Conservation (phyloP, 495 filamentous ascomycete species). For the Penicillium cinerascens region DNA sequence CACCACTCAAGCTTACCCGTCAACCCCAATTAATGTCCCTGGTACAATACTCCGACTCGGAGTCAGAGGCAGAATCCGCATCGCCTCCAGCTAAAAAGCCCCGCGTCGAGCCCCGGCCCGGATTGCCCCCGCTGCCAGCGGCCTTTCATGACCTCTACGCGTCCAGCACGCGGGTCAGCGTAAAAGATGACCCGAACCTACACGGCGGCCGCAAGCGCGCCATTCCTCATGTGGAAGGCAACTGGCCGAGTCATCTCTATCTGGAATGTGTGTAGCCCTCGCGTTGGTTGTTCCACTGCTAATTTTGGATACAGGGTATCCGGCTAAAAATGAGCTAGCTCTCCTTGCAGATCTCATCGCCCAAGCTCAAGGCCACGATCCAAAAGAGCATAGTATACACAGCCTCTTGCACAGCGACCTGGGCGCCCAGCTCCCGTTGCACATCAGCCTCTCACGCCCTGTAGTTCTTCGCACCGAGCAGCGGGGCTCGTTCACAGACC, state of each 20-base stretch:
- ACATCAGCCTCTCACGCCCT: slow-evolving; percentile 83
- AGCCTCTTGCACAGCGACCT: slow-evolving; percentile 73
- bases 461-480: slow-evolving; percentile 63
- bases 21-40: slow-evolving; percentile 48
- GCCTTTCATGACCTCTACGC: slow-evolving; percentile 89
- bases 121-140: slow-evolving; percentile 76
- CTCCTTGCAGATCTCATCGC: slow-evolving; percentile 52
- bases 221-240: slow-evolving; percentile 80
- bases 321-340: slow-evolving; percentile 52
- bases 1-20: background rate
- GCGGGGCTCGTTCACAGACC: slow-evolving; percentile 57
- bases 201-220: slow-evolving; percentile 80
- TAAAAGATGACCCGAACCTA: slow-evolving; percentile 73
- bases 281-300: background rate
- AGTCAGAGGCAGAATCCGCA: slow-evolving; percentile 44
- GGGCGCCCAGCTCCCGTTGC: slow-evolving; percentile 73
- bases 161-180: slow-evolving; percentile 65
- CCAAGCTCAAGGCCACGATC: slow-evolving; percentile 24
- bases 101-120: slow-evolving; percentile 14
- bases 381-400: slow-evolving; percentile 27
- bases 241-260: slow-evolving; percentile 92
- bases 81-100: slow-evolving; percentile 26
- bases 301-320: slow-evolving; percentile 57
- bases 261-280: slow-evolving; percentile 73
- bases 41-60: slow-evolving; percentile 75